Conservation (phyloP, 345 rosid genomes). For the Hirschfeldia incana region DNA sequence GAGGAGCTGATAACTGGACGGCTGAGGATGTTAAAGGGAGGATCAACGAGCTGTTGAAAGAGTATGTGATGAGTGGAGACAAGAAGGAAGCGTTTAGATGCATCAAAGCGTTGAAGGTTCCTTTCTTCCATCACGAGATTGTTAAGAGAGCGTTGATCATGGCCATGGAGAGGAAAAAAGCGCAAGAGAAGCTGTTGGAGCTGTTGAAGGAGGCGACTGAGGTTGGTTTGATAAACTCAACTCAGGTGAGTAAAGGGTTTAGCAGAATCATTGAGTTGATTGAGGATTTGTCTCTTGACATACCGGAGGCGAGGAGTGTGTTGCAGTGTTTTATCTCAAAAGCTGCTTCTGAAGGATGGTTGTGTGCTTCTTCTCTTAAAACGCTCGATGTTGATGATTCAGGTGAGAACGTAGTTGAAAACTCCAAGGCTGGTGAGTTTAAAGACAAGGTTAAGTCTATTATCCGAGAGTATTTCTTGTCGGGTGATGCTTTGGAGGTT, state of each 20-base stretch:
- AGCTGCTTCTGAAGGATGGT: slow-evolving; percentile 88
- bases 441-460: slow-evolving; percentile 69
- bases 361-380: slow-evolving; percentile 74
- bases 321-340: slow-evolving; percentile 69
- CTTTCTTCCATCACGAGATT: slow-evolving; percentile 87
- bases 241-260: slow-evolving; percentile 79
- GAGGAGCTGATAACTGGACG: slow-evolving; percentile 70
- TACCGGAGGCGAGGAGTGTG: slow-evolving; percentile 59
- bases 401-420: slow-evolving; percentile 42
- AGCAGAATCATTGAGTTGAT: slow-evolving; percentile 64
- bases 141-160: slow-evolving; percentile 67
- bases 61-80: slow-evolving; percentile 71
- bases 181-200: slow-evolving; percentile 57
- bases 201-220: slow-evolving; percentile 64
- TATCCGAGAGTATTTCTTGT: slow-evolving; percentile 68
- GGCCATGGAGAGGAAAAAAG: slow-evolving; percentile 74
- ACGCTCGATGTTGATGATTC: slow-evolving; percentile 48
- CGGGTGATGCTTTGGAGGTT: slow-evolving; percentile 70
- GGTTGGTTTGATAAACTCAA: slow-evolving; percentile 72
- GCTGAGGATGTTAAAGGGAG: slow-evolving; percentile 79
- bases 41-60: slow-evolving; percentile 61
- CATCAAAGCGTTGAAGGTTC: slow-evolving; percentile 76
- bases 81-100: slow-evolving; percentile 75
- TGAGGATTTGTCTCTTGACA: slow-evolving; percentile 79
- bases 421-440: slow-evolving; percentile 45